Evolutionary conservation across 2,329 filamentous ascomycete species (phyloP), one percentile per base, ranked within the genome.

Genomic region (Diaporthe ampelina): DNA sequence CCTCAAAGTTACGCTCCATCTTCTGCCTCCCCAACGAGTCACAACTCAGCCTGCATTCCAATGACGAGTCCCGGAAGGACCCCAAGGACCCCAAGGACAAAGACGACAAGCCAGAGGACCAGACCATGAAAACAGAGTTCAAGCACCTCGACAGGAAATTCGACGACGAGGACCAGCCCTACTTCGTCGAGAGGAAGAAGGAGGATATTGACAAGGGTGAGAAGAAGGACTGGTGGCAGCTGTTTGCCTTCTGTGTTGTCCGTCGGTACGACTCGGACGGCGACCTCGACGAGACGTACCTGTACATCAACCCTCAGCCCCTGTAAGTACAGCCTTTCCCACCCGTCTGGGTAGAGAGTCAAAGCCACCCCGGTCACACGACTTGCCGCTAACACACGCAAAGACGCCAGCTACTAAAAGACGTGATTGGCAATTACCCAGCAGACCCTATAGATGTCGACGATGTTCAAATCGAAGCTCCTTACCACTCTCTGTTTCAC

Each of bases 101-200:
- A 40, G 76, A 76, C 13, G 76, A 77, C 50, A 78, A 79, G 73
- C 76, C 79, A 26, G 78, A 79, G 43, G 76, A 79, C 58, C 77
- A 78, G 13, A 78, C 78, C 26, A 80, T 80, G 79, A 78, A 77
- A 43, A 63, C 77, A 24, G 79, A 81, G 70, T 77, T 82, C 70
- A 82, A 81, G 74, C 79, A 82, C 63, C 79, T 83, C 21, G 81
- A 82, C 61, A 80, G 78, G 61, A 80, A 79, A 29, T 80, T 78
- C 72, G 81, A 80, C 61, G 78, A 77, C 48, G 79, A 81, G 72
- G 78, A 79, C 8, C 77, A 77, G 24, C 72, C 72, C 11, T 80
- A 79, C 57, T 78, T 81, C 61, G 75, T 77, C 37, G 81, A 82
- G 74, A 79, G 80, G 19, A 78, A 79, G 65, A 78, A 80, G 61